A percentile compares a stretch with the other conserved stretches of the same genome.
Evolutionary conservation across 108 stramenopile species (phyloP).

Genomic region (Nannochloropsis gaditana): DNA sequence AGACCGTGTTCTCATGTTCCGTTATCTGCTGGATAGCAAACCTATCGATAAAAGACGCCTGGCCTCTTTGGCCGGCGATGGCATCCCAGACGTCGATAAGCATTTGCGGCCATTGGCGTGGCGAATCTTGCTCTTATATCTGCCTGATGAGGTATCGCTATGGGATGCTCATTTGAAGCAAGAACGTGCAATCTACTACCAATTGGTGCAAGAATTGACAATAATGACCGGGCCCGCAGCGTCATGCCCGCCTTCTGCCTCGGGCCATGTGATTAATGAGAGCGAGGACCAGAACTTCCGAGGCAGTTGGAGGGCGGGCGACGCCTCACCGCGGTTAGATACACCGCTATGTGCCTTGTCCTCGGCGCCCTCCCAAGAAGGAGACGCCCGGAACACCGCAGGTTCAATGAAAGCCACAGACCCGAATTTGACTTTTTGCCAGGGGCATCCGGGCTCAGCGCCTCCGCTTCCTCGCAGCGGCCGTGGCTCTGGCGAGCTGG

Average conservation of each 20-base stretch:
- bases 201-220: conserved; percentile 28
- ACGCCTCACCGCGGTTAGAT: not conserved
- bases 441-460: not conserved
- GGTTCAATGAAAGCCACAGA: not conserved
- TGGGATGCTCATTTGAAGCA: conserved; percentile 28
- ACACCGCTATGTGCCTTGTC: not conserved
- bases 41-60: not conserved
- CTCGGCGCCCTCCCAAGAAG: not conserved
- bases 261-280: not conserved
- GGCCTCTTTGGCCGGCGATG: not conserved
- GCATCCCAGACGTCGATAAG: not conserved
- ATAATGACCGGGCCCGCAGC: conserved; percentile 20
- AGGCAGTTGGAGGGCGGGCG: not conserved
- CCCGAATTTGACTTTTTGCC: not conserved
- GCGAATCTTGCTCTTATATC: conserved; percentile 29
- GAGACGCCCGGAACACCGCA: not conserved
- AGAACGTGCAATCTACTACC: conserved; percentile 28
- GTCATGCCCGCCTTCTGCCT: not conserved
- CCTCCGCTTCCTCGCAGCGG: not conserved
- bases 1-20: not conserved
- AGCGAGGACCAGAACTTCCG: not conserved
- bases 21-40: not conserved
- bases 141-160: conserved; percentile 24
- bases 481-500: not conserved
- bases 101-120: conserved; percentile 33